Evolutionary conservation across 768 basidiomycete species (phyloP).

Genomic region (Podaxis sp.): DNA sequence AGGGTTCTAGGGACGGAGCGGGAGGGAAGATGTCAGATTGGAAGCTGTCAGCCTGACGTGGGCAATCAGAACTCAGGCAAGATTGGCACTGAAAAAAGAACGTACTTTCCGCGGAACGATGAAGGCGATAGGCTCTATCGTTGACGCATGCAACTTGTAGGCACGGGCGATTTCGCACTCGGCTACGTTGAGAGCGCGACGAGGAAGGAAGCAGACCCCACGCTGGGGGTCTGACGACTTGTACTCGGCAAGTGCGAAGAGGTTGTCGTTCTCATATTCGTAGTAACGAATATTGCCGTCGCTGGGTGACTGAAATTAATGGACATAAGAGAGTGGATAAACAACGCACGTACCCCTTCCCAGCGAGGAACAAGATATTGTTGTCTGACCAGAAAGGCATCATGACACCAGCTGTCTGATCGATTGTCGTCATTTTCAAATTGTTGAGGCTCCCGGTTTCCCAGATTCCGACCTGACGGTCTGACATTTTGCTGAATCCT

Average conservation of each 20-base stretch:
- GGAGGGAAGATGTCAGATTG: conserved; percentile 97
- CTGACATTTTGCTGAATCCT: conserved; percentile 96
- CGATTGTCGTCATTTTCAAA: conserved; percentile 76
- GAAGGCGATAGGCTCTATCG: conserved; percentile 90
- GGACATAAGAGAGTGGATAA: neutral
- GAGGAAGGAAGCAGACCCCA: conserved; percentile 95
- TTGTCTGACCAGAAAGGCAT: conserved; percentile 99
- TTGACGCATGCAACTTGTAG: conserved; percentile 77
- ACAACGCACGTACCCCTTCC: conserved; percentile 70
- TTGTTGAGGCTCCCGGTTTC: conserved; percentile 76
- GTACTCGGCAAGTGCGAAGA: conserved; percentile 78
- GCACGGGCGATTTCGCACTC: conserved; percentile 96
- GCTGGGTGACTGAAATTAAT: conserved; percentile 35
- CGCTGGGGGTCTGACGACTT: conserved; percentile 92
- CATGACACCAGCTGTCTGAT: conserved; percentile 89
- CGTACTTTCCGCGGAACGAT: conserved; percentile 90
- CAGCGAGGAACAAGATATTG: conserved; percentile 89
- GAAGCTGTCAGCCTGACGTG: conserved; percentile 81
- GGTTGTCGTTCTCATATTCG: conserved; percentile 87
- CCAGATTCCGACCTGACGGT: conserved; percentile 90
- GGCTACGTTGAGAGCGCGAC: conserved; percentile 81
- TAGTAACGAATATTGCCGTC: conserved; percentile 99
- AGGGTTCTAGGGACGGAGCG: conserved; percentile 78
- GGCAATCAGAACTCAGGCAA: neutral
- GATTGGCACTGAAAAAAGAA: conserved; percentile 15